Base-by-base conservation (phyloP, 2,329 filamentous ascomycete genomes). In the Aspergillus eucalypticola region DNA sequence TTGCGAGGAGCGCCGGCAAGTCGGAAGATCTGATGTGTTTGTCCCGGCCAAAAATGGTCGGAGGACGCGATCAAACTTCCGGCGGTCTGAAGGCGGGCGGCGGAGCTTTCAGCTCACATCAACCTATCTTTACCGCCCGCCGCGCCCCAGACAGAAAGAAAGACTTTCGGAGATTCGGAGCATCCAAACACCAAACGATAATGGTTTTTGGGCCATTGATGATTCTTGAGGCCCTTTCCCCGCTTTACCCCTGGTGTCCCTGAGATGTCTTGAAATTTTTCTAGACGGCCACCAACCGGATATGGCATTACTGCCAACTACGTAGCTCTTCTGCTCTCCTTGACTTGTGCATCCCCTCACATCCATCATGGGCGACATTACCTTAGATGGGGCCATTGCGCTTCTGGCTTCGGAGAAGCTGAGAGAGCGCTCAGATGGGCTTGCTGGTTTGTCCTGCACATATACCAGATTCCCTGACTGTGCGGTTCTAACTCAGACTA, bases 401-500 rank as follows among this genome's bases (percentile, higher is more conserved):
- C 71, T 74, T 60, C 69, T 84, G 51, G 69, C 75, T 17, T 79
- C 78, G 25, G 78, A 76, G 29, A 78, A 71, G 62, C 70, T 77
- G 54, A 79, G 73, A 62, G 80, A 82, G 25, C 83, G 84, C 41
- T 71, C 69, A 35, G 78, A 82, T 60, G 85, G 82, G 32, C 74
- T 87, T 60, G 78, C 79, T 63, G 78, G 79, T 81, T 68, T 59
- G 67, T 59, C 48, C 39, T 49, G n/a, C 8, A 35, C 11, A 57
- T 46, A 15, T 27, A 27, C 39, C 32, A 15, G 39, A 21, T 32
- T 57, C 13, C 42, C 51, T 35, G 6, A 46, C 25, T 54, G 49
- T 52, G 52, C 54, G 62, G 48, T 60, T 65, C 60, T 67, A 56
- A 65, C 51, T 17, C 38, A 17, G 19, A 38, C 29, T 60, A 82